These are phyloP conservation scores for Myxozyma neotropica DNA, from an alignment of 805 yeast genomes.

Conservation along the genomic window DNA sequence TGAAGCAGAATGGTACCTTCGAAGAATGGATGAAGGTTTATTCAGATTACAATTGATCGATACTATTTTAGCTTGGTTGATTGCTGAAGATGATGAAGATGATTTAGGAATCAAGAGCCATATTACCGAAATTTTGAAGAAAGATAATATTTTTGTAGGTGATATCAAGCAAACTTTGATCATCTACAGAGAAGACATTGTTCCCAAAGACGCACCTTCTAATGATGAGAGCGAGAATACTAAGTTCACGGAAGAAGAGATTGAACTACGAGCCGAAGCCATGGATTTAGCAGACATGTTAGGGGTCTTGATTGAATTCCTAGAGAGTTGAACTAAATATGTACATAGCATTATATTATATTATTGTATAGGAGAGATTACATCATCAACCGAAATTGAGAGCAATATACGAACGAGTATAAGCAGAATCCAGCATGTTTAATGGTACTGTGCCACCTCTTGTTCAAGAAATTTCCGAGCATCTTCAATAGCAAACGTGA, in stretches of 20 bases:
- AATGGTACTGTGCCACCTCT: slow-evolving; percentile 10
- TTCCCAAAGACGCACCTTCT: slow-evolving; percentile 25
- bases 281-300: slow-evolving; percentile 30
- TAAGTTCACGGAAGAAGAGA: slow-evolving; percentile 20
- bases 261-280: slow-evolving; percentile 25
- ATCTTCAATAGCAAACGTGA: slow-evolving; percentile 8
- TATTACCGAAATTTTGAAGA: not conserved
- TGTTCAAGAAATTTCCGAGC: slow-evolving; percentile 13
- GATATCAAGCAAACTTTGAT: slow-evolving; percentile 23
- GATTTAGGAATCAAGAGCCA: slow-evolving; percentile 22
- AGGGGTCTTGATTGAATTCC: slow-evolving; percentile 25
- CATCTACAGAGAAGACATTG: slow-evolving; percentile 15
- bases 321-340: not conserved
- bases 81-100: slow-evolving; percentile 33
- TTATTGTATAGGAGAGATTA: no score
- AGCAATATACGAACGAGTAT: not conserved
- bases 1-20: slow-evolving; percentile 33
- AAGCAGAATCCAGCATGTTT: not conserved
- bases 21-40: slow-evolving; percentile 30
- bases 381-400: not conserved
- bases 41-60: slow-evolving; percentile 30
- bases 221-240: slow-evolving; percentile 12
- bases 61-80: slow-evolving; percentile 33
- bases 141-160: not conserved
- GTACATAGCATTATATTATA: no score